phyloP scores from a whole-genome alignment of 2,329 filamentous ascomycete genomes.

The Knufia petricola region DNA sequence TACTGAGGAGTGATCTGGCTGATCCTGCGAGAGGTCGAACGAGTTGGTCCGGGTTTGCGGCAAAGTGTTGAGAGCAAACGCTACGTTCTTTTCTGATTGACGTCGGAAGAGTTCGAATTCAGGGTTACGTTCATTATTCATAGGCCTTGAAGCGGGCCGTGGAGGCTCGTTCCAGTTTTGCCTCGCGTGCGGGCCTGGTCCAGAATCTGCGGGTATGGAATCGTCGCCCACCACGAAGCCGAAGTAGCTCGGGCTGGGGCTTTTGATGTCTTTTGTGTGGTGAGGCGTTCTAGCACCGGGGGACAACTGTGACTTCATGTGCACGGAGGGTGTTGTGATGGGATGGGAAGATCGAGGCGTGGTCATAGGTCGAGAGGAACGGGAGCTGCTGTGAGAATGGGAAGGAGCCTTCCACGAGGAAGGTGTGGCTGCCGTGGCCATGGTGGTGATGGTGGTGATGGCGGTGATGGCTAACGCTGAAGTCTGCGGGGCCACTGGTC shows the following conservation, averaged over 20 bases:
- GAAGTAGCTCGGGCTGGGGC: slow-evolving; percentile 75
- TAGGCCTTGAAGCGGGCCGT: slow-evolving; percentile 56
- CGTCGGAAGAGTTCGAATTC: slow-evolving; percentile 73
- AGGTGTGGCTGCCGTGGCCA: slow-evolving; percentile 24
- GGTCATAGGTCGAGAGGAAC: slow-evolving; percentile 25
- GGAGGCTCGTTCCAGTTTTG: slow-evolving; percentile 66
- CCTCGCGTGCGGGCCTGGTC: slow-evolving; percentile 48
- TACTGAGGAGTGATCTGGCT: not conserved
- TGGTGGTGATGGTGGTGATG: too few relatives aligned
- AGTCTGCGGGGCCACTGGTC: not conserved
- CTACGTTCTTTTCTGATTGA: slow-evolving; percentile 53
- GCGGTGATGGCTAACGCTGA: not conserved
- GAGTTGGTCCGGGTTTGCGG: not conserved
- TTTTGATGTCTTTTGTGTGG: slow-evolving; percentile 22
- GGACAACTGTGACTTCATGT: slow-evolving; percentile 40
- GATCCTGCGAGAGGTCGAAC: not conserved
- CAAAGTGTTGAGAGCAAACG: slow-evolving; percentile 7
- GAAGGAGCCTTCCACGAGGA: slow-evolving; percentile 21
- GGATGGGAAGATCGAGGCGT: slow-evolving; percentile 47
- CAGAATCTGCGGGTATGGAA: slow-evolving; percentile 53
- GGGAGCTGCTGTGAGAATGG: slow-evolving; percentile 20
- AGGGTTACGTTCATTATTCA: slow-evolving; percentile 65
- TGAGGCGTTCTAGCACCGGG: slow-evolving; percentile 34
- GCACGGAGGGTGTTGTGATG: slow-evolving; percentile 47
- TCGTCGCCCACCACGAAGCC: slow-evolving; percentile 58